phyloP scores from a whole-genome alignment of 495 filamentous ascomycete genomes.

The Annulohypoxylon bovei region DNA sequence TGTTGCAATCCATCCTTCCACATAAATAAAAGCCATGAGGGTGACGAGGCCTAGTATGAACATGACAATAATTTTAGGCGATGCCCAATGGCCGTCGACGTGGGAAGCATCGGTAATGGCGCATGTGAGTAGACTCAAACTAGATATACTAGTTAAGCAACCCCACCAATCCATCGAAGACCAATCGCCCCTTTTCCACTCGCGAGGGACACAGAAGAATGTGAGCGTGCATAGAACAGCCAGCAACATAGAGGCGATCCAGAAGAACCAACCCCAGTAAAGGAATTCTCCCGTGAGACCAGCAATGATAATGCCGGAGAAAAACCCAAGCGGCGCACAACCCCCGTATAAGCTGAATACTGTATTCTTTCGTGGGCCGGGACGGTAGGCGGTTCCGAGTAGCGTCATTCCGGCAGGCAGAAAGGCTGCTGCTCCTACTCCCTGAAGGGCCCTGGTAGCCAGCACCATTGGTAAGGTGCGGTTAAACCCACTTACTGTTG shows the following conservation, averaged over 20 bases:
- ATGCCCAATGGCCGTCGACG: slow-evolving; percentile 68
- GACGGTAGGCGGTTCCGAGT: slow-evolving; percentile 76
- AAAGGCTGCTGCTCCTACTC: slow-evolving; percentile 74
- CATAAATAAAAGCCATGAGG: slow-evolving; percentile 63
- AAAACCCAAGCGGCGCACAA: slow-evolving; percentile 68
- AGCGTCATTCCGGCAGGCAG: slow-evolving; percentile 75
- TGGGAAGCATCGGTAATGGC: slow-evolving; percentile 74
- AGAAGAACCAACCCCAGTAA: slow-evolving; percentile 77
- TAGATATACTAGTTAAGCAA: slow-evolving; percentile 60
- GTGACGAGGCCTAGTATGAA: slow-evolving; percentile 62
- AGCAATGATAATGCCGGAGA: slow-evolving; percentile 75
- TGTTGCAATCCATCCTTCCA: slow-evolving; percentile 71
- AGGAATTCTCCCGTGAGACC: slow-evolving; percentile 68
- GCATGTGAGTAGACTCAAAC: slow-evolving; percentile 71
- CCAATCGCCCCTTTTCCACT: slow-evolving; percentile 56
- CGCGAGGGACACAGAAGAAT: slow-evolving; percentile 67
- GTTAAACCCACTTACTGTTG: not conserved
- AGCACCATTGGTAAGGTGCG: slow-evolving; percentile 71
- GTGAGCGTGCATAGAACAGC: slow-evolving; percentile 53
- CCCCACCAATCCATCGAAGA: slow-evolving; percentile 28
- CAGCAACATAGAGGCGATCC: slow-evolving; percentile 64
- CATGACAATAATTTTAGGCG: slow-evolving; percentile 68
- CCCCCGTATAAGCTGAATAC: slow-evolving; percentile 1
- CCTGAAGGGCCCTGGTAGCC: slow-evolving; percentile 74
- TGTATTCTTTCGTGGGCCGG: slow-evolving; percentile 71